Base-by-base conservation (phyloP, 169 alveolate genomes). In the Eimeria necatrix region DNA sequence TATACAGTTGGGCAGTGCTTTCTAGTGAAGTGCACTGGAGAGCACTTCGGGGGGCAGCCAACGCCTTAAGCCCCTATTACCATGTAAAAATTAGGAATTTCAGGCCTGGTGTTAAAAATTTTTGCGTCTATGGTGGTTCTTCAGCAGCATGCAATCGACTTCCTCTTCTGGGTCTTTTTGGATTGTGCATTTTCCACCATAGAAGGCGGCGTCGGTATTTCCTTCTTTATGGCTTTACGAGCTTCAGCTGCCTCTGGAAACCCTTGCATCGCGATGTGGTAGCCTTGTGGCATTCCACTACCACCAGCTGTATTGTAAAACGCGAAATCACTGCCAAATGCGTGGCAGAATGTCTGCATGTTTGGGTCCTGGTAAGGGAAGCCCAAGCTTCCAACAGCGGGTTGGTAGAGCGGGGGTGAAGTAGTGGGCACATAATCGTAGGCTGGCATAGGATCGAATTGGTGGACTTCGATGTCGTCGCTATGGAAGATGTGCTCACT, bases 221-320 rank as follows among this genome's bases (percentile, higher is more conserved):
- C 71, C 59, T 92, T 92, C 70, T 64, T 92, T 53, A 81, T 60
- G 80, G 93, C 95, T 60, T 71, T 86, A 1, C 95, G 84, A 9
- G 89, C 74, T 52, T 14, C 87, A 26, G 9, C 87, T 18, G 71
- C 51, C 70, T 53, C 95, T 18, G 76, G 89, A 5, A 73, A 89
- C 41, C 85, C 93, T 53, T 70, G 83, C 93, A 70, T 87, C 46
- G 95, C 95, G 48, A 78, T 78, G 48, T 92, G 93, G 18, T 49
- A 92, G 60, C 95, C 95, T 52, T 92, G 93, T 18, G 95, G 95
- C 95, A 92, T 92, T 52, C 81, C 95, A 6, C 92, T 32, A 51
- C 73, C 73, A 5, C 61, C 81, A 5, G 73, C 46, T 41, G 92
- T 78, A 32, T 81, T 46, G 52, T 60, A 92, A 24, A 92, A 92